phyloP scores from a whole-genome alignment of 202 grass and related monocot species.

The Schoenoplectus tabernaemontani region DNA sequence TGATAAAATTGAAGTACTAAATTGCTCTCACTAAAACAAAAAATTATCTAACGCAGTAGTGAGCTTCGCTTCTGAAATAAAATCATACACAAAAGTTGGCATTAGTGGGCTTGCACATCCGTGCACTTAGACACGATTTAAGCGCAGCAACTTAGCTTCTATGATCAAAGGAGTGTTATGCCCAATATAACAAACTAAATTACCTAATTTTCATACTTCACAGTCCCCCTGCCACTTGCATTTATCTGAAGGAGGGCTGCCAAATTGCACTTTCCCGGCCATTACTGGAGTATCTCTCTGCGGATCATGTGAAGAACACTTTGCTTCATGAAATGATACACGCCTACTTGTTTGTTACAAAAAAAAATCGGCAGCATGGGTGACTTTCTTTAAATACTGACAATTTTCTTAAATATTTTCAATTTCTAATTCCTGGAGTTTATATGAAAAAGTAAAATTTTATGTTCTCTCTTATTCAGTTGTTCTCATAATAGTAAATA shows the following conservation, averaged over 20 bases:
- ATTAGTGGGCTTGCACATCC: background rate
- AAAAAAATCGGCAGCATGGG: background rate
- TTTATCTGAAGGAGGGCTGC: slow-evolving; percentile 28
- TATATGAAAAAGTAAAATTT: background rate
- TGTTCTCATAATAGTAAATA: background rate
- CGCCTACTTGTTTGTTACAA: background rate
- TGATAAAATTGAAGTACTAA: background rate
- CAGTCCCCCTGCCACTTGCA: slow-evolving; percentile 46
- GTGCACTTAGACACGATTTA: background rate
- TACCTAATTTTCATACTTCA: background rate
- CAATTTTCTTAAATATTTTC: background rate
- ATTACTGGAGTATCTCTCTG: slow-evolving; percentile 28
- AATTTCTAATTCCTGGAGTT: background rate
- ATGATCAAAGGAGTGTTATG: background rate
- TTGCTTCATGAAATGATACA: slow-evolving; percentile 26
- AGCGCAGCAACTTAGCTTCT: background rate
- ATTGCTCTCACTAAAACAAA: background rate
- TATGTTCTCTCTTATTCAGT: background rate
- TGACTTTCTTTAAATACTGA: background rate
- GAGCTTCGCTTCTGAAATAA: slow-evolving; percentile 9
- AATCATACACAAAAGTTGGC: background rate
- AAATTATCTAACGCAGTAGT: background rate
- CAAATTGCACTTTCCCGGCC: slow-evolving; percentile 53
- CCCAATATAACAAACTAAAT: background rate
- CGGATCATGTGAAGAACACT: slow-evolving; percentile 46